Percentiles rank a stretch among this genome's conserved stretches.
Evolutionary conservation across 2,329 filamentous ascomycete genomes (phyloP).

Genomic region (Diaporthe eres): DNA sequence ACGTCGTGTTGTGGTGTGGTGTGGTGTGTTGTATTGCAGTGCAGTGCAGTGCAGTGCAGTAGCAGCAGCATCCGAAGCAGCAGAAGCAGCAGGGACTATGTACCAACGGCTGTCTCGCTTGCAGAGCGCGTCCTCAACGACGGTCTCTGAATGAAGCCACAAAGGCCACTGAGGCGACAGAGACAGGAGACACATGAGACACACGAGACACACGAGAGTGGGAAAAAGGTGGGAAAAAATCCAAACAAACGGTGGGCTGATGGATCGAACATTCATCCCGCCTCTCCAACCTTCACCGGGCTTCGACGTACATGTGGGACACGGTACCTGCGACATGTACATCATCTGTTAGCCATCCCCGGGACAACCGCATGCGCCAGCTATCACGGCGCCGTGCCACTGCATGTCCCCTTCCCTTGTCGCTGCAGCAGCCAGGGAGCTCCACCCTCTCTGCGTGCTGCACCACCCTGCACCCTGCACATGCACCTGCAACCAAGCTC

Average conservation of each 20-base stretch:
- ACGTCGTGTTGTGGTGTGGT: slow-evolving; percentile 1
- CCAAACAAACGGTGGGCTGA: slow-evolving; percentile 13
- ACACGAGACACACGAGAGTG: background rate
- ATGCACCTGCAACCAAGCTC: slow-evolving; percentile 16
- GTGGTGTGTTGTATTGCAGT: slow-evolving; percentile 21
- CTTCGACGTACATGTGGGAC: slow-evolving; percentile 13
- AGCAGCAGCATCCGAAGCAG: background rate
- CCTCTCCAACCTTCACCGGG: slow-evolving; percentile 26
- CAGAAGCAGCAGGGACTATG: background rate
- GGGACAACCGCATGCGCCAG: background rate
- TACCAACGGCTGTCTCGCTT: slow-evolving; percentile 17
- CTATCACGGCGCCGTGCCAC: slow-evolving; percentile 1
- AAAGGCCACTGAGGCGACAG: background rate
- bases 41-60: background rate
- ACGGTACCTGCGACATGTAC: background rate
- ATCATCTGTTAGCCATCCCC: slow-evolving; percentile 16
- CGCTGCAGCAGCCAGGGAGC: slow-evolving; percentile 1
- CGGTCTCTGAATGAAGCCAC: background rate
- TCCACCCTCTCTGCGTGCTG: background rate
- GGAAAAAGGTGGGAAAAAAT: background rate
- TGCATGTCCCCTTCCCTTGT: slow-evolving; percentile 16
- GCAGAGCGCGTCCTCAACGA: background rate
- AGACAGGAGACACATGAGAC: slow-evolving; percentile 10
- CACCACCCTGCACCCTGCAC: slow-evolving; percentile 12
- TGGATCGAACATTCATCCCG: slow-evolving; percentile 21